phyloP scores from a whole-genome alignment of 129 eudicot genomes.

The Saposhnikovia divaricata region DNA sequence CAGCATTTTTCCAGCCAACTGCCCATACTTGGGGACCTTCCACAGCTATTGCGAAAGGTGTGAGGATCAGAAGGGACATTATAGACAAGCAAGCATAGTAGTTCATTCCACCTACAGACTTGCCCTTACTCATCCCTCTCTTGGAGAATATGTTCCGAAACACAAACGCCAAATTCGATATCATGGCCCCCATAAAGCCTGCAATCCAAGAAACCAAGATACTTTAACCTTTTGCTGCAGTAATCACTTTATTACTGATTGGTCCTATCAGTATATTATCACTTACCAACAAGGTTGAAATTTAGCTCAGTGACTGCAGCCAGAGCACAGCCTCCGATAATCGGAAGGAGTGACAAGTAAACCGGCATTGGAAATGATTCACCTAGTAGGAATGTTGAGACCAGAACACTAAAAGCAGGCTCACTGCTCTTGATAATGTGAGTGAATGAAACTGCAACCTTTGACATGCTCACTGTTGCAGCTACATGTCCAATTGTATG shows the following conservation, averaged over 20 bases:
- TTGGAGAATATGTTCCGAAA: conserved; percentile 54
- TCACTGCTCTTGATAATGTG: conserved; percentile 71
- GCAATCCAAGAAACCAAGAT: not conserved
- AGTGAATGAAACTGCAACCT: conserved; percentile 71
- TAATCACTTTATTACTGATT: not conserved
- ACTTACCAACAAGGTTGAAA: conserved; percentile 52
- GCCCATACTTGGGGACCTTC: conserved; percentile 84
- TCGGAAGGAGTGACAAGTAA: conserved; percentile 55
- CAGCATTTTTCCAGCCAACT: conserved; percentile 67
- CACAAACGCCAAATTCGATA: conserved; percentile 59
- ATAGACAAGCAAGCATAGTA: conserved; percentile 66
- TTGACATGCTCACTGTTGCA: conserved; percentile 82
- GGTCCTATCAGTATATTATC: not conserved
- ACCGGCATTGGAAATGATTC: conserved; percentile 51
- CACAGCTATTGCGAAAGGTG: conserved; percentile 71
- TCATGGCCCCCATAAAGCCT: conserved; percentile 63
- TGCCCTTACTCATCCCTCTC: conserved; percentile 49
- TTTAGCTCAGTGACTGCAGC: conserved; percentile 74
- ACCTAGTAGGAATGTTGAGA: conserved; percentile 49
- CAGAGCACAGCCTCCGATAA: conserved; percentile 73
- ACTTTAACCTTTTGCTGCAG: not conserved
- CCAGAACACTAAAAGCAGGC: conserved; percentile 71
- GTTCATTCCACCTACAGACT: conserved; percentile 56
- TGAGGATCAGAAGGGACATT: conserved; percentile 58
- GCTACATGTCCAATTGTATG: conserved; percentile 77